phyloP scores from a whole-genome alignment of 768 basidiomycete species.

The Boletus speciosus region DNA sequence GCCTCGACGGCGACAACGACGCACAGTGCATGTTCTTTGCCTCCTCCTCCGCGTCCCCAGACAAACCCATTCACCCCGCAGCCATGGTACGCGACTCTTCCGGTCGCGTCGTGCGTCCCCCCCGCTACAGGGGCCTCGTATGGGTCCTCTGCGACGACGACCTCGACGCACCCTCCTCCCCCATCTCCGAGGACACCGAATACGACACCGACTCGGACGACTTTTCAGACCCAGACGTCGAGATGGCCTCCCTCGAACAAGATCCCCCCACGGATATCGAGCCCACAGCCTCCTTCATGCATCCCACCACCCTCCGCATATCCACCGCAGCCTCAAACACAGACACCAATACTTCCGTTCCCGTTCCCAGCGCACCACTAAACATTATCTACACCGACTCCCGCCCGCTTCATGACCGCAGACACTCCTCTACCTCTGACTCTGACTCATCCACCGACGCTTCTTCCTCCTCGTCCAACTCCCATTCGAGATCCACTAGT shows the following conservation, averaged over 20 bases:
- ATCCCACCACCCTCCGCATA: slow-evolving; percentile 36
- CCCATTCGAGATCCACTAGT: slow-evolving; percentile 21
- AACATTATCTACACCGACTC: slow-evolving; percentile 5
- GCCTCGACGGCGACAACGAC: slow-evolving; percentile 75
- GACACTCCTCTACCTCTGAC: slow-evolving; percentile 27
- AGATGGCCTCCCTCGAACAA: slow-evolving; percentile 30
- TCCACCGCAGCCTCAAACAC: slow-evolving; percentile 17
- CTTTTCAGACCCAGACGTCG: slow-evolving; percentile 26
- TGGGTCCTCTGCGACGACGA: slow-evolving; percentile 83
- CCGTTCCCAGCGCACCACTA: slow-evolving; percentile 14
- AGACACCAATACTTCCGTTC: slow-evolving; percentile 6
- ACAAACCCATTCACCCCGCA: slow-evolving; percentile 14
- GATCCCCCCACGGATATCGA: slow-evolving; percentile 30
- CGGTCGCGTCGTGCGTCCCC: slow-evolving; percentile 32
- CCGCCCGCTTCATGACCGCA: slow-evolving; percentile 24
- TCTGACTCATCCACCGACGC: slow-evolving; percentile 24
- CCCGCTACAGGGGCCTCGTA: slow-evolving; percentile 68
- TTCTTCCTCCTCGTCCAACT: slow-evolving; percentile 21
- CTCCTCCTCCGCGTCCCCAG: slow-evolving; percentile 21
- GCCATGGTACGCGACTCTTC: slow-evolving; percentile 24
- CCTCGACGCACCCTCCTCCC: slow-evolving; percentile 27
- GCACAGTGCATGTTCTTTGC: slow-evolving; percentile 83
- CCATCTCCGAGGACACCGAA: slow-evolving; percentile 25
- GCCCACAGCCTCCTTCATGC: slow-evolving; percentile 35
- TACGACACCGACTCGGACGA: slow-evolving; percentile 31